A percentile compares a stretch with the other conserved stretches of the same genome.
phyloP scores from a whole-genome alignment of 352 stramenopile genomes.

The Globisporangium spinosum region DNA sequence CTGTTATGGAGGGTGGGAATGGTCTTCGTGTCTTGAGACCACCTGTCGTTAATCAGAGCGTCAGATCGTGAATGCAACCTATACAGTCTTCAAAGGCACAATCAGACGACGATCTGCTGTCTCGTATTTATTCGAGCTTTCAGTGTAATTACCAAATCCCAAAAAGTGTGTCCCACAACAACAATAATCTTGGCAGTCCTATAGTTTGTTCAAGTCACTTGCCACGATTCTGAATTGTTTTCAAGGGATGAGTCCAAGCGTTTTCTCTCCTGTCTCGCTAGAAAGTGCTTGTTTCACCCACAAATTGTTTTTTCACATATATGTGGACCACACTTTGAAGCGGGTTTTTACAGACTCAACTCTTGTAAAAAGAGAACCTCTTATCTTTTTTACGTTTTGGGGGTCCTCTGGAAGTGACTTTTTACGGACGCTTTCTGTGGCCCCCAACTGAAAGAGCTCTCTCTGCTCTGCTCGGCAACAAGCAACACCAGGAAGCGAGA shows the following conservation, averaged over 20 bases:
- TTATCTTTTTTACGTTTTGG: background rate
- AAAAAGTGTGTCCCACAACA: too few species aligned
- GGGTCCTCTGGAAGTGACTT: background rate
- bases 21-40: background rate
- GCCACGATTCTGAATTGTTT: too few species aligned
- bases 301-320: background rate
- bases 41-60: conserved; percentile 10
- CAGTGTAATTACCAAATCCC: too few species aligned
- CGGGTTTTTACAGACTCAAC: background rate
- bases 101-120: too few species aligned
- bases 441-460: conserved; percentile 2
- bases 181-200: too few species aligned
- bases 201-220: too few species aligned
- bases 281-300: background rate
- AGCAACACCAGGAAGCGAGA: conserved; percentile 11
- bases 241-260: too few species aligned
- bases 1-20: background rate
- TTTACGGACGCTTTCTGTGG: conserved; percentile 11
- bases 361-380: background rate
- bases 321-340: background rate
- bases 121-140: too few species aligned
- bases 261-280: background rate
- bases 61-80: background rate
- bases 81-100: too few species aligned
- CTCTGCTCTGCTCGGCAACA: conserved; percentile 2